phyloP scores from a whole-genome alignment of 2,329 filamentous ascomycete species.

The Pseudogymnoascus sp. region DNA sequence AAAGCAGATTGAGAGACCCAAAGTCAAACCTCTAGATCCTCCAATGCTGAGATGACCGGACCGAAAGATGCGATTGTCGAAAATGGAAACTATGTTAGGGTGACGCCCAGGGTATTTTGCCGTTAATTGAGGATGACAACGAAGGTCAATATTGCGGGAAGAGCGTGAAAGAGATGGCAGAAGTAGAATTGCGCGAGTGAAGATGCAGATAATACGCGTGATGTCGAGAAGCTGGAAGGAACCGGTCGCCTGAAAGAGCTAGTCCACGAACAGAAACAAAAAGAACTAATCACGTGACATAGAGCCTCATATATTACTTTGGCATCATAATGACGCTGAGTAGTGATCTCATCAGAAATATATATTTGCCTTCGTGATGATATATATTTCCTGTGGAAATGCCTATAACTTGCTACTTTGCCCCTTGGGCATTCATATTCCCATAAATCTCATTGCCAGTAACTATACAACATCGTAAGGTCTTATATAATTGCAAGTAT shows the following conservation, averaged over 20 bases:
- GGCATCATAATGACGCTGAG: conserved; percentile 3
- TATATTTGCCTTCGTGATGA: neutral
- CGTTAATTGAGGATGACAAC: neutral
- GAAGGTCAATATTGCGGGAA: neutral
- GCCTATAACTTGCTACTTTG: neutral
- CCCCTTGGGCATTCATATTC: neutral
- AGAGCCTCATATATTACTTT: neutral
- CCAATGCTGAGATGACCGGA: conserved; percentile 17
- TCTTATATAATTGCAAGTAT: neutral
- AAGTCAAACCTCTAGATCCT: conserved; percentile 30
- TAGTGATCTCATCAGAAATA: neutral
- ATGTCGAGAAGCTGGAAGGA: neutral
- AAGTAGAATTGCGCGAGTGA: neutral
- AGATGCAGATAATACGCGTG: conserved; percentile 8
- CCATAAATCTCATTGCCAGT: neutral
- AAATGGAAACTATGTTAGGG: neutral
- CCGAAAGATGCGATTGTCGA: neutral
- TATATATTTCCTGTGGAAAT: neutral
- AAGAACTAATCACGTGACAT: neutral
- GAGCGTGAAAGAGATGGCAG: neutral
- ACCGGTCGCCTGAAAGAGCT: neutral
- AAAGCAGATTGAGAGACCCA: conserved; percentile 31
- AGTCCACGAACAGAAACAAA: neutral
- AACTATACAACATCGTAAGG: neutral
- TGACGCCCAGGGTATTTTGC: neutral